Evolutionary conservation across 1,284 basidiomycete genomes (phyloP), one percentile per base, ranked within the genome.

Genomic region (Trametes hirsuta): DNA sequence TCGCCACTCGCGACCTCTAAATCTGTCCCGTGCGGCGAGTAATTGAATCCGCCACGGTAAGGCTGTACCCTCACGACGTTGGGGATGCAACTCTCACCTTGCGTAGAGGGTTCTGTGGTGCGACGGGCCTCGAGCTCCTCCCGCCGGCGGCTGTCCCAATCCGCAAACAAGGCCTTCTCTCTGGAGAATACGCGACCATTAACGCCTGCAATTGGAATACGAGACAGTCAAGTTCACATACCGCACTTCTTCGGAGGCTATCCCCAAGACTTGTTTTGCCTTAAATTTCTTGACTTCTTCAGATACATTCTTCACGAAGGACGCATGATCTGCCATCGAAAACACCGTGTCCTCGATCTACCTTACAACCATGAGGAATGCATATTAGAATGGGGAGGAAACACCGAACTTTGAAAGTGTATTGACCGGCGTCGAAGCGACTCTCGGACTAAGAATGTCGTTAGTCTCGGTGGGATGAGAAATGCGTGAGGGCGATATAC

Each of bases 341-440:
- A 89, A 86, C 6, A 66, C 72, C 0, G 72, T 74, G 0, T 74
- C 68, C 62, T 85, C 80, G 42, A 84, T 79, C 84, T 86, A 4
- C 2, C 24, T 4, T 6, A 0, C 8, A 6, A 6, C 21, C 6
- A 3, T 37, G 44, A 47, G 9, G 14, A 18, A 15, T 34, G n/a
- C 2, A 5, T 4, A 24, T 11, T 6, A 30, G 21, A 15, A 12
- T 10, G 39, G 35, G 21, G 6, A 21, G 25, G n/a, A 14, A 35
- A 1, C 3, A 4, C 53, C 70, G 54, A 30, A 84, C 82, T 71
- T 84, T 77, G 67, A 88, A 88, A 22, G 66, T 65, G 69, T 86
- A 88, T 53, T 77, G 77, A 25, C 89, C 88, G 0, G 84, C 78
- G 63, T 88, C 84, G 66, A 89, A 90, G 30, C 75, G 74, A 44